Evolutionary conservation across 2,329 filamentous ascomycete genomes (phyloP), one percentile per base, ranked within the genome.

Genomic region (Gnomoniopsis sp.): DNA sequence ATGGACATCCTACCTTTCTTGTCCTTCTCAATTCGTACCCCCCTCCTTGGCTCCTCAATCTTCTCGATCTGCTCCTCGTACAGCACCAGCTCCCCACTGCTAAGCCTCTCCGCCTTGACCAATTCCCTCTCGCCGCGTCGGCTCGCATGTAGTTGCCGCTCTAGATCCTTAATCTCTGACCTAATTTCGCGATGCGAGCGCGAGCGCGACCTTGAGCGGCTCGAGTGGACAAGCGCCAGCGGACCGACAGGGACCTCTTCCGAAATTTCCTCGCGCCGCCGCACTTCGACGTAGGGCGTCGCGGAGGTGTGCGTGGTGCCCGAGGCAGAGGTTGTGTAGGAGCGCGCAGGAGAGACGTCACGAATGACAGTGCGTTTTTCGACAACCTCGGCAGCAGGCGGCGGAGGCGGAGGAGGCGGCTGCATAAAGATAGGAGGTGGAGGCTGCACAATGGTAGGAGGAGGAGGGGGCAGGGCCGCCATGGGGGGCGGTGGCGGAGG

Each of bases 1-100:
- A 93, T 87, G 80, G 87, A 85, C 86, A 95, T 87, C 89, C 88
- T 95, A 96, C 93, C 92, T 92, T 90, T 95, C 81, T 88, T 88
- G 77, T 97, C 91, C 80, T 89, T 91, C 77, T 91, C 89, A 68
- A 96, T 86, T 66, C 88, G 81, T 63, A 89, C 78, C 55, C 83
- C 83, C 70, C 77, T 81, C 68, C 75, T 75, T 51, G 77, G 76
- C 67, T 82, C 79, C 64, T 81, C 77, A 53, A 84, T 71, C 67
- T 74, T 77, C 72, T 86, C 82, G 64, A 86, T 72, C 66, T 78
- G 71, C 65, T 87, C 81, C 74, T 85, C 80, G 63, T 86, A 88
- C 47, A 90, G 72, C 49, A 90, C 79, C 36, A 90, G 70, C 64
- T 86, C 80, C 49, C 83, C 87, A 55, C 86, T 83, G 30, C 80